phyloP scores from a whole-genome alignment of 495 filamentous ascomycete genomes.

The Aspergillus baeticus region DNA sequence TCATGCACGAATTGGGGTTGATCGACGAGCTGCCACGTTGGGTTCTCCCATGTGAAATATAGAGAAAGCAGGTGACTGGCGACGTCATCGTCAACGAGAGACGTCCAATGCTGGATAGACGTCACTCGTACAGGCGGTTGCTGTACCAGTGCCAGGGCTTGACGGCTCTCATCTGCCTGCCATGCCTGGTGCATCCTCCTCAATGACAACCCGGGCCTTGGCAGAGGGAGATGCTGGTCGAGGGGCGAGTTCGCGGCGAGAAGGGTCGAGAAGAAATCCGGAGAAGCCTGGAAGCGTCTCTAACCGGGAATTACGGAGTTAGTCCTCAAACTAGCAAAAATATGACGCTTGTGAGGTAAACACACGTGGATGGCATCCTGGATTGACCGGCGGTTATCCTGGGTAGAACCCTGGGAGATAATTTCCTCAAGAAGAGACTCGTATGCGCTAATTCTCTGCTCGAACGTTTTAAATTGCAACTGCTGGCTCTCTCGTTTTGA shows the following conservation, averaged over 20 bases:
- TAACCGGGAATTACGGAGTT: background rate
- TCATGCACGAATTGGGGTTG: constrained; percentile 22
- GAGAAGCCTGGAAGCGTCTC: constrained; percentile 13
- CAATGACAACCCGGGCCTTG: constrained; percentile 16
- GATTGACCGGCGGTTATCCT: background rate
- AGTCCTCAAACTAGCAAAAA: too few species aligned
- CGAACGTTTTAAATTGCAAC: constrained; percentile 7
- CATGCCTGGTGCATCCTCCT: constrained; percentile 18
- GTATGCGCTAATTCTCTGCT: constrained; percentile 7
- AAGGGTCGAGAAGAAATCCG: constrained; percentile 12
- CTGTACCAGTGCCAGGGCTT: constrained; percentile 6
- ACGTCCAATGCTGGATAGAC: constrained; percentile 23
- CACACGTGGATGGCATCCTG: constrained; percentile 14
- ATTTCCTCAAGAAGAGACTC: constrained; percentile 17
- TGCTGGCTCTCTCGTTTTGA: constrained; percentile 17
- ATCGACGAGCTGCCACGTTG: constrained; percentile 29
- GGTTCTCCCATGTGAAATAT: constrained; percentile 31
- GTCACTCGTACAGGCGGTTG: constrained; percentile 16
- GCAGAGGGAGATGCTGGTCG: constrained; percentile 8
- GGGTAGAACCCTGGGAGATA: constrained; percentile 2
- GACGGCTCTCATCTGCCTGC: constrained; percentile 1
- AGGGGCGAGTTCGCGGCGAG: constrained; percentile 10
- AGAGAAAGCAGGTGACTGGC: constrained; percentile 29
- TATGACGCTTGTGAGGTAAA: background rate
- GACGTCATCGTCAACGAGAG: constrained; percentile 21